Base-by-base conservation (phyloP, 2,329 filamentous ascomycete species). In the Arthrobotrys conoides region DNA sequence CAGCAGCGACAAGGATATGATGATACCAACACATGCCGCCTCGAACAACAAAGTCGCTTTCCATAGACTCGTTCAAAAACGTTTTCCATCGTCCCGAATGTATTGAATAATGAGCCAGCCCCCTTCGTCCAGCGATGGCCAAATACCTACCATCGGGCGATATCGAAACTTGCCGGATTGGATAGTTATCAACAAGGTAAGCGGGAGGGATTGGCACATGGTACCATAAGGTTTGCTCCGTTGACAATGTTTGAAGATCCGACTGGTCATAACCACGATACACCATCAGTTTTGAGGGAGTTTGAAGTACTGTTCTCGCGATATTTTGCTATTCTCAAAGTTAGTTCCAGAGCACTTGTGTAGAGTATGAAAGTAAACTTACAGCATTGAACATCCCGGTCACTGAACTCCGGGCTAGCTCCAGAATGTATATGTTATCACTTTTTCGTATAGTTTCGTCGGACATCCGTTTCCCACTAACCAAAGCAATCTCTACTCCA, bases 21-120 rank as follows among this genome's bases (percentile, higher is more conserved):
- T 97, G 94, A 83, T 97, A 94, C 96, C 96, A 99, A 84, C 95
- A 98, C 94, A 99, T 97, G 5, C 96, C 96, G 61, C 96, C 96
- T 80, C 94, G 88, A 14, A 99, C 93, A 24, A 93, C 90, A 83
- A 99, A 99, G 80, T 94, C 93, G 82, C 94, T 94, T 84, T 98
- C 96, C 83, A 91, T 89, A 33, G 88, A 89, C 27, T 91, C 88
- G 82, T 94, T 93, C 61, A 91, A 88, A 83, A 99, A 99, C 0
- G 92, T 96, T 84, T 97, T 97, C 96, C 96, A 99, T 75, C 96
- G 89, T 30, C 95, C 93, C 83, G 95, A 98, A 81, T 92, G 92
- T 79, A 97, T 90, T 82, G 96, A 98, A 85, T 99, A 99, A 84
- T 99, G 96, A 9, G 95, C 95, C 65, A 99, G 87, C 0, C 96